Evolutionary conservation across 768 basidiomycete genomes (phyloP), one percentile per base, ranked within the genome.

Genomic region (Myochromella boudieri): DNA sequence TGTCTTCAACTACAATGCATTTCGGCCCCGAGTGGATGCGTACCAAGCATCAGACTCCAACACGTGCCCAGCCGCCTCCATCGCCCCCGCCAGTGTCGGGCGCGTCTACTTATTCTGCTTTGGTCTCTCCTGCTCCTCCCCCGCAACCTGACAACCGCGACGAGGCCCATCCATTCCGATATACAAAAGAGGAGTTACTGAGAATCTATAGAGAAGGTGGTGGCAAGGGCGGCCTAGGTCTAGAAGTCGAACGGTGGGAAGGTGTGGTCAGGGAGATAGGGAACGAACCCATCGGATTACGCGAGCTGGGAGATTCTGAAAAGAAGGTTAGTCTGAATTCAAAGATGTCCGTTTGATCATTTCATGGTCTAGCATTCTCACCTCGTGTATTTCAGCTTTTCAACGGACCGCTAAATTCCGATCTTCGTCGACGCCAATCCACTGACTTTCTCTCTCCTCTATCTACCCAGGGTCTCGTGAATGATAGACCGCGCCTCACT

Each of bases 11-110:
- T 53, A 84, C 87, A 9, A 87, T 92, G 82, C 90, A 91, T 65
- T 92, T 92, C 74, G 90, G 88, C 60, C 90, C 90, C 37, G 90
- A 92, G 69, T 92, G 90, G 90, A 91, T 92, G 90, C 82, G 90
- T 59, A 78, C 83, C 55, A 91, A 91, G 70, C 80, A 78, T 52
- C 79, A 81, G 47, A 66, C 75, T 37, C 64, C 76, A 36, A 56
- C 75, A 51, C 81, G 76, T 60, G 67, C 73, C 33, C 82, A 75
- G 53, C 73, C 64, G 42, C 77, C 80, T 40, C 75, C 86, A 12
- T 76, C 87, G 1, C 80, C 85, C 20, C 84, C 84, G 22, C 78
- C 78, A 21, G 66, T 66, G 43, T 74, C 76, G 49, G 77, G 70
- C 68, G 75, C 72, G 64, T 83, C 81, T 15, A 83, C 82, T 54